Evolutionary conservation across 2,329 filamentous ascomycete genomes (phyloP), one percentile per base, ranked within the genome.

Genomic region (Colletotrichum sp.): DNA sequence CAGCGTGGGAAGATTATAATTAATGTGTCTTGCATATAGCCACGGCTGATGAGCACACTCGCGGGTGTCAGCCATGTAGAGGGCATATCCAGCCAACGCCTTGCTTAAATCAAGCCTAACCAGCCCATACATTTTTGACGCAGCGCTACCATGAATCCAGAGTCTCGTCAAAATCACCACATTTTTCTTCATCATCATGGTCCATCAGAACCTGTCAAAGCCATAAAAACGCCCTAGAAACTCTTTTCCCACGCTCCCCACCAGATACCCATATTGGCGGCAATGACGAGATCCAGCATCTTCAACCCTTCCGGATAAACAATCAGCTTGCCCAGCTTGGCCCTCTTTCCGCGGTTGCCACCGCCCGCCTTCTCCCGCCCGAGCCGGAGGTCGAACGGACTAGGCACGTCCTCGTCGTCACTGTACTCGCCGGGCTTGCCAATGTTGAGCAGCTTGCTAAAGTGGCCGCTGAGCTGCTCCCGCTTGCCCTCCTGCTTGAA

Each of bases 291-390:
- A 87, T 99, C 97, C 80, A 99, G 85, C 96, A 99, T 99, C 87
- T 98, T 98, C 78, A 98, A 86, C 0, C 97, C 97, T 81, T 98
- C 96, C 72, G 96, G 93, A 80, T 96, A 92, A 49, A 99, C 90
- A 68, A 99, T 95, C 68, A 99, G 87, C 85, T 99, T 99, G 1
- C 96, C 97, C 80, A 99, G 87, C 87, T 99, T 99, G 5, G 95
- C 96, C 81, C 95, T 92, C 83, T 95, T 96, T 0, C 96, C 96
- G 60, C 93, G 90, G 81, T 95, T 94, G 0, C 96, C 96, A 26
- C 96, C 96, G 2, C 96, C 96, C 0, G 96, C 96, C 72, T 91
- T 92, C 84, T 99, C 96, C 78, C 92, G 91, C 1, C 96, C 96
- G 1, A 98, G 88, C 26, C 92, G 94, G 4, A 97, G 83, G 81